A percentile compares a stretch with the other conserved stretches of the same genome.
Conservation (phyloP, 139 green algal species). For the Tetradesmus obliquus region DNA sequence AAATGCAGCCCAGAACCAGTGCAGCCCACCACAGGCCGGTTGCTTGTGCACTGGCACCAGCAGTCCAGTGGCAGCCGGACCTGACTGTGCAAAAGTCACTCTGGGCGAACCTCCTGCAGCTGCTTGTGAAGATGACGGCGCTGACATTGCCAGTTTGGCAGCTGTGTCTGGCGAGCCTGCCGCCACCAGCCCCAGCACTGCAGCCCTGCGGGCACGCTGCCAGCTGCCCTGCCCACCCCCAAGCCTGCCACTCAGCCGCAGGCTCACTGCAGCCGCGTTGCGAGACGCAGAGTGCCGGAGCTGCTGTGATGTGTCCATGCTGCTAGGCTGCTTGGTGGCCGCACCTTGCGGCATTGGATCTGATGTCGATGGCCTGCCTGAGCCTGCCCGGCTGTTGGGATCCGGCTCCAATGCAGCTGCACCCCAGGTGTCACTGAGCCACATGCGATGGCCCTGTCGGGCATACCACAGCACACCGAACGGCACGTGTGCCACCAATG, state of each 20-base stretch:
- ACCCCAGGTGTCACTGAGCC: not conserved
- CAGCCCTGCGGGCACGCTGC: not conserved
- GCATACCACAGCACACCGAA: constrained; percentile 1
- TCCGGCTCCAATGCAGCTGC: not conserved
- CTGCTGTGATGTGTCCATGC: not conserved
- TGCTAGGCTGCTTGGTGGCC: not conserved
- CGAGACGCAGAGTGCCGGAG: not conserved
- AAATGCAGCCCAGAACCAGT: not conserved
- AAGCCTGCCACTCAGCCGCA: too few relatives aligned
- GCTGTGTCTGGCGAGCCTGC: not conserved
- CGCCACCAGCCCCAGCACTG: not conserved
- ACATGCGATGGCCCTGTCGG: not conserved
- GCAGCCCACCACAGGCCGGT: not conserved
- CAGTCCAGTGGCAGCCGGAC: not conserved
- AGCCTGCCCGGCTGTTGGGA: not conserved
- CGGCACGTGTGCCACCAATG: constrained; percentile 26
- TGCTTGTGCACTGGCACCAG: not conserved
- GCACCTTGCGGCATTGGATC: not conserved
- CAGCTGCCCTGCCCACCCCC: too few relatives aligned
- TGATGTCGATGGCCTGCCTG: not conserved
- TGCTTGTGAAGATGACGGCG: too few relatives aligned
- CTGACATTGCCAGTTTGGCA: too few relatives aligned
- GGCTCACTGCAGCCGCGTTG: not conserved
- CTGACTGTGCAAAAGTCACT: not conserved
- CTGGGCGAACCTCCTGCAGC: too few relatives aligned